Conservation (phyloP, 768 basidiomycete species). For the Macrolepiota albuminosa region DNA sequence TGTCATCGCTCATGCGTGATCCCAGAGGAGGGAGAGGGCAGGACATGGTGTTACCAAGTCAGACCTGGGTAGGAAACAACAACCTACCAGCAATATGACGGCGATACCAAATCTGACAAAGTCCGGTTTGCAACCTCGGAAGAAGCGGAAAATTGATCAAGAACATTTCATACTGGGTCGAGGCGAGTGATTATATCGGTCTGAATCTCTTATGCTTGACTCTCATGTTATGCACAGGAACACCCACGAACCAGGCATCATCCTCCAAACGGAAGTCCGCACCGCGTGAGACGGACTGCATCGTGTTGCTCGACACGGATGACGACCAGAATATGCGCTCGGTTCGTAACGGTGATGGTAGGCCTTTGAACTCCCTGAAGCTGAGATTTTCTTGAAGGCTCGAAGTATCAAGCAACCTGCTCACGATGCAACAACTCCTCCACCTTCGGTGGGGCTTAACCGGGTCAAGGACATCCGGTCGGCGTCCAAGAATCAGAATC, state of each 20-base stretch:
- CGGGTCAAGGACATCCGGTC: neutral
- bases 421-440: neutral
- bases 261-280: neutral
- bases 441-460: neutral
- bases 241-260: neutral
- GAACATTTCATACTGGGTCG: neutral
- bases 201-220: neutral
- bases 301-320: neutral
- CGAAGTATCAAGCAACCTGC: neutral
- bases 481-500: neutral
- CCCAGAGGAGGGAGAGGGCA: neutral
- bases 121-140: neutral
- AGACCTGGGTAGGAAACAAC: neutral
- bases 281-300: neutral
- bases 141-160: neutral
- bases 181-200: neutral
- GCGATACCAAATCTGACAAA: neutral
- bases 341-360: neutral
- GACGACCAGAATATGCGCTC: neutral
- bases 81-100: neutral
- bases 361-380: neutral
- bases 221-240: neutral
- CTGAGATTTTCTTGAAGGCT: neutral
- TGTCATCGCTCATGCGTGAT: neutral
- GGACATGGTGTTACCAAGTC: neutral